Base-by-base conservation (phyloP, 805 yeast species). In the Saccharomycopsis babjevae region DNA sequence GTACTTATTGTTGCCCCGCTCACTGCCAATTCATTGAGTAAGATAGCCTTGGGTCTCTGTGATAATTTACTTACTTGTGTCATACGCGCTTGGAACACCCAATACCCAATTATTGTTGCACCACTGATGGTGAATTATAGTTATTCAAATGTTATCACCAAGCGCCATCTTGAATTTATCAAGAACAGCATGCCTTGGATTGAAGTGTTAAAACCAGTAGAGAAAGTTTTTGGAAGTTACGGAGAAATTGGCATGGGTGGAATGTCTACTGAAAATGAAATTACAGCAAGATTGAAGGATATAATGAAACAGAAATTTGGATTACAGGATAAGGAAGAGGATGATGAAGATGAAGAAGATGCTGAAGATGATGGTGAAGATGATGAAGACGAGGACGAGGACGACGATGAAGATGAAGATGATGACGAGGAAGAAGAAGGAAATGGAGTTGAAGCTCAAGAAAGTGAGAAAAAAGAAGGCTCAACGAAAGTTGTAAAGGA, bases 241-340 rank as follows among this genome's bases (percentile, higher is more conserved):
- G 98, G 99, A 64, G 98, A 93, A 68, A 91, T 94, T 61, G 98
- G 98, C n/a, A 88, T 94, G 90, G 98, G 99, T 57, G 98, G 99
- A 59, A 94, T 94, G 98, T 87, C 92, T 86, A 98, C 94, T 68
- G 90, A 96, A 83, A 88, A 89, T 71, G 97, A 92, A 71, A 86
- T 94, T 67, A 97, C 91, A 20, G 96, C 91, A 70, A 83, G 84
- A 67, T 79, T 89, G 57, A 59, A 59, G 34, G 62, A 36, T 13
- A 57, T 63, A 30, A 59, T 61, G 57, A 60, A 57, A 28, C 54
- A 57, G 38, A 59, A 96, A 88, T 22, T 77, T 84, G 73, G 86
- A 85, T 80, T 82, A 58, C 80, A 76, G 34, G 84, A 80, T 13
- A 79, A 77, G 36, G 81, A 76, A 13, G 79, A 76, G 22, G 80